Base-by-base conservation (phyloP, 176 grass and related monocot genomes). In the Microstegium vimineum region DNA sequence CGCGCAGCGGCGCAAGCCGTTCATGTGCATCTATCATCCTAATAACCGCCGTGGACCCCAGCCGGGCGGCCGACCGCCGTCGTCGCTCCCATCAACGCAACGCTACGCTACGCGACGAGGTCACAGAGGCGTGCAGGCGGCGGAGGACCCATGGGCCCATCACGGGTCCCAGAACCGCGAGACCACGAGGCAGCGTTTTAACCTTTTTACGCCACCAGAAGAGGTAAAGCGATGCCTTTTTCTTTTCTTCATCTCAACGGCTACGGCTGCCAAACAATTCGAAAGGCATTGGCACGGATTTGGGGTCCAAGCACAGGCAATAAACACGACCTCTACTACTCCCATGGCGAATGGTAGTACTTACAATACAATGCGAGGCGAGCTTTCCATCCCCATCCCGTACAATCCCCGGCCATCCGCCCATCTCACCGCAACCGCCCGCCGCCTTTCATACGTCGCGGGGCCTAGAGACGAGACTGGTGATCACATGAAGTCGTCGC, bases 401-500 rank as follows among this genome's bases (percentile, higher is more conserved):
- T 54, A 72, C 71, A 45, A 62, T 27, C 25, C 46, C 6, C 49
- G 18, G 6, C 49, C 49, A 54, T 8, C 18, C 49, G n/a, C 49
- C 17, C 43, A 45, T 4, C 12, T 13, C 11, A 45, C 38, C 38
- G 38, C 38, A 13, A 42, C 13, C 84, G n/a, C 31, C 22, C 22
- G 28, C 49, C 34, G 34, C 65, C 74, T 78, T 57, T 57, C 14
- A 42, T 56, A 83, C 79, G 71, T 18, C 33, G 45, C 45, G 47
- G 17, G 20, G 13, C 14, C 22, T n/a, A 9, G 72, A n/a, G 25
- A 10, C 59, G 1, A 26, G 54, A 57, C 54, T n/a, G n/a, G 8
- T 3, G 81, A 40, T 89, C 87, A 89, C 76, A 82, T 77, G 59
- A 67, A 73, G 78, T 88, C 81, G 75, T 82, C 37, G 49, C 59